Conservation (phyloP, 768 basidiomycete species). For the Xerocomus spinulosus region DNA sequence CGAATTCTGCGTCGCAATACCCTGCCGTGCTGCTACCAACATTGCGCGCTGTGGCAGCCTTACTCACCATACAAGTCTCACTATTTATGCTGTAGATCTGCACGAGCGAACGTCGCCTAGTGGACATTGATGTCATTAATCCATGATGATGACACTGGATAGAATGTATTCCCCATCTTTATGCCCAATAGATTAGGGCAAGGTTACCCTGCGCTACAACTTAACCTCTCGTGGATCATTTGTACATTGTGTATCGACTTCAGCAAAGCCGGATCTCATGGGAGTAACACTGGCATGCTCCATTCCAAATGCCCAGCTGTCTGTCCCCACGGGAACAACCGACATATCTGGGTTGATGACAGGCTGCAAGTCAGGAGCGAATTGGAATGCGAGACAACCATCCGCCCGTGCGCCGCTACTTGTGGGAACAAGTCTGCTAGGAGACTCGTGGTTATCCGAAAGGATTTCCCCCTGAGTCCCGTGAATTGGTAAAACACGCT, state of each 20-base stretch:
- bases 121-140: slow-evolving; percentile 7
- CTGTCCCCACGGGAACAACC: slow-evolving; percentile 68
- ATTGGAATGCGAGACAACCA: slow-evolving; percentile 63
- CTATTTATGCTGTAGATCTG: slow-evolving; percentile 15
- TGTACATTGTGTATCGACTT: slow-evolving; percentile 27
- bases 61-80: slow-evolving; percentile 12
- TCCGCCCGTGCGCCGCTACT: slow-evolving; percentile 15
- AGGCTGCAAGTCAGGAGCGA: slow-evolving; percentile 63
- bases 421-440: slow-evolving; percentile 5
- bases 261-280: slow-evolving; percentile 68
- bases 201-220: slow-evolving; percentile 44
- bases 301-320: slow-evolving; percentile 73
- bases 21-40: slow-evolving; percentile 3
- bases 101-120: not conserved
- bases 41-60: slow-evolving; percentile 9
- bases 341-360: slow-evolving; percentile 59
- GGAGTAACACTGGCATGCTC: slow-evolving; percentile 78
- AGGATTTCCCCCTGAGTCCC: slow-evolving; percentile 23
- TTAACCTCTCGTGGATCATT: slow-evolving; percentile 12
- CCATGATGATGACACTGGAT: slow-evolving; percentile 8
- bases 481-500: slow-evolving; percentile 32
- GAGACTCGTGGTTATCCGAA: slow-evolving; percentile 43
- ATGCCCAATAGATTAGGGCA: not conserved
- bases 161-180: slow-evolving; percentile 1
- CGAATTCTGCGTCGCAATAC: slow-evolving; percentile 9